phyloP scores from a whole-genome alignment of 2,329 filamentous ascomycete species.

The Aspergillus intermedius region DNA sequence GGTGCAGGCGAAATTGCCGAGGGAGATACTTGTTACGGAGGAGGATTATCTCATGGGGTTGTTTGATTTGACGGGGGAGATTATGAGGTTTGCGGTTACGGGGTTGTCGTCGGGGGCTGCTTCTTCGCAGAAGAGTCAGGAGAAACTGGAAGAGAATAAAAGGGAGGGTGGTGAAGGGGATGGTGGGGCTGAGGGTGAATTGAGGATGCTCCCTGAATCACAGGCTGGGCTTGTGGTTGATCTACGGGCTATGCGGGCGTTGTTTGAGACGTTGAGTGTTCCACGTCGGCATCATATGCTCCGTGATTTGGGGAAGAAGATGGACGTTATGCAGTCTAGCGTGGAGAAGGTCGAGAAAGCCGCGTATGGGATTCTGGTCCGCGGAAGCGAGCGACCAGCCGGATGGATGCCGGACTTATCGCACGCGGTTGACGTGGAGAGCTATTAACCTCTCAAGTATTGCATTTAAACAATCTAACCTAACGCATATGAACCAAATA shows the following conservation, averaged over 20 bases:
- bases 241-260: slow-evolving; percentile 68
- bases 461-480: too few relatives aligned
- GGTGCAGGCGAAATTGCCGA: slow-evolving; percentile 40
- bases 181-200: slow-evolving; percentile 2
- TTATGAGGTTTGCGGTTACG: slow-evolving; percentile 95
- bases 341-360: slow-evolving; percentile 91
- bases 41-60: slow-evolving; percentile 87
- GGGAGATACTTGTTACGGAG: slow-evolving; percentile 59
- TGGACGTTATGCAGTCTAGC: slow-evolving; percentile 76
- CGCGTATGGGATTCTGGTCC: slow-evolving; percentile 78
- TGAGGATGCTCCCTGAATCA: slow-evolving; percentile 20
- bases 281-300: slow-evolving; percentile 40
- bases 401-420: slow-evolving; percentile 82
- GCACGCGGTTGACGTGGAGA: slow-evolving; percentile 33
- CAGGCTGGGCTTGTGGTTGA: slow-evolving; percentile 69
- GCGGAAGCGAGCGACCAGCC: slow-evolving; percentile 80
- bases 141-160: slow-evolving; percentile 30
- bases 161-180: slow-evolving; percentile 5
- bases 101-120: slow-evolving; percentile 67
- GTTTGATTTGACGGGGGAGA: slow-evolving; percentile 89
- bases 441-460: background rate
- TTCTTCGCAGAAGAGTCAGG: background rate
- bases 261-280: slow-evolving; percentile 66
- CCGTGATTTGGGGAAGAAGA: slow-evolving; percentile 67
- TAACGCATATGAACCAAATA: background rate